Percentiles rank a stretch among this genome's conserved stretches.
Evolutionary conservation across 202 grass and related monocot genomes (phyloP).

Genomic region (Saccharum hybrid): DNA sequence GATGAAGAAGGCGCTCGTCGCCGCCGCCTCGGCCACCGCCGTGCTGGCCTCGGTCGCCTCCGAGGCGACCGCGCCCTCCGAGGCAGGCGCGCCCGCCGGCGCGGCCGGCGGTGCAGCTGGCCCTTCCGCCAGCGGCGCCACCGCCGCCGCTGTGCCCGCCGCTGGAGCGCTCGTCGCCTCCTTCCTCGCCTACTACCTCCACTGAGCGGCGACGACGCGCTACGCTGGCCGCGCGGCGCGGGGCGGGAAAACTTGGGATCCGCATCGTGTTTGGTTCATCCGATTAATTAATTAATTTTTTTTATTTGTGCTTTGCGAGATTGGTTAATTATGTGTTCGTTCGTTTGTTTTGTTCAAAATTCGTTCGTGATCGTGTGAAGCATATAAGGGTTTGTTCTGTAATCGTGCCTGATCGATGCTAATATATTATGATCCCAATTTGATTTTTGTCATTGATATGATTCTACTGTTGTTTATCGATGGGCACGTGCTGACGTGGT

Average conservation of each 20-base stretch:
- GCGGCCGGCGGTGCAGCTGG: neutral
- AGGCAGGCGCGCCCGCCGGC: conserved; percentile 52
- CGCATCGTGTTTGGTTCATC: neutral
- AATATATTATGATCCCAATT: no score
- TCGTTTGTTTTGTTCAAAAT: no score
- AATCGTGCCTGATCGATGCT: no score
- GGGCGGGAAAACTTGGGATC: neutral
- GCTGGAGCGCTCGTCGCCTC: conserved; percentile 66
- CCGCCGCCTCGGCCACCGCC: conserved; percentile 57
- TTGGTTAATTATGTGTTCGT: neutral
- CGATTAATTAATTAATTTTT: neutral
- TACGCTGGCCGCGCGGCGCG: neutral
- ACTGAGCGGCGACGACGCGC: conserved; percentile 34
- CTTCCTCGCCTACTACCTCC: conserved; percentile 72
- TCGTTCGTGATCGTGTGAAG: no score
- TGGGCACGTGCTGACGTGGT: no score
- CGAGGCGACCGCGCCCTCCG: conserved; percentile 32
- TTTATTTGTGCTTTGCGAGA: neutral
- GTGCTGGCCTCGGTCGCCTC: conserved; percentile 37
- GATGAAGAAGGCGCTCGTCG: conserved; percentile 87
- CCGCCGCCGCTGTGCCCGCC: conserved; percentile 43
- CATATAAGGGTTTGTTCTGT: no score
- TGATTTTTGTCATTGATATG: no score
- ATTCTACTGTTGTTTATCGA: no score
- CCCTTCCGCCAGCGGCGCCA: conserved; percentile 34